Evolutionary conservation across 495 filamentous ascomycete genomes (phyloP).

Genomic region (Parathielavia appendiculata): DNA sequence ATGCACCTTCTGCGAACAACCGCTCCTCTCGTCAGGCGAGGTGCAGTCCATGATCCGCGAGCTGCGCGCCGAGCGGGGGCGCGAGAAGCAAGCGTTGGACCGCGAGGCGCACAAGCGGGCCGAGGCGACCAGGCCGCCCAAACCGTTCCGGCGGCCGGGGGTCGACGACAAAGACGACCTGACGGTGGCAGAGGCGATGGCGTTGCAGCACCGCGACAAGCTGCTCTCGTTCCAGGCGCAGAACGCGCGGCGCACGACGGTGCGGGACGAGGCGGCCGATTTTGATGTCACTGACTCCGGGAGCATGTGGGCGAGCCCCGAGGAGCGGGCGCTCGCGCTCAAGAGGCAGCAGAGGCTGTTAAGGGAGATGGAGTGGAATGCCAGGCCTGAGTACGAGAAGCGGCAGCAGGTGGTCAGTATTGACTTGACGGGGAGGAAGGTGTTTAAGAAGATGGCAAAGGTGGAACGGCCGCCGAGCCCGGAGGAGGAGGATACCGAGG

Average conservation of each 20-base stretch:
- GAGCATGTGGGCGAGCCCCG: constrained; percentile 82
- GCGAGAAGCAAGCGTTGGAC: constrained; percentile 76
- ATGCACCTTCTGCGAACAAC: constrained; percentile 81
- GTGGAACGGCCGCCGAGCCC: constrained; percentile 49
- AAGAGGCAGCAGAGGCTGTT: constrained; percentile 87
- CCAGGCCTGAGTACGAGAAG: constrained; percentile 90
- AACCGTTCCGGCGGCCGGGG: constrained; percentile 14
- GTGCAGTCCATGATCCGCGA: constrained; percentile 80
- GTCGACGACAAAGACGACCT: constrained; percentile 34
- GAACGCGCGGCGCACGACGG: constrained; percentile 79
- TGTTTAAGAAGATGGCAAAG: constrained; percentile 66
- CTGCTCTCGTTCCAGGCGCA: constrained; percentile 80
- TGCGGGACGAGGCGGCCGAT: constrained; percentile 90
- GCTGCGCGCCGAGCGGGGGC: constrained; percentile 77
- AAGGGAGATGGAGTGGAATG: constrained; percentile 84
- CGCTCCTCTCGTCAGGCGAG: constrained; percentile 65
- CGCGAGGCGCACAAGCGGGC: constrained; percentile 60
- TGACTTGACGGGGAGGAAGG: constrained; percentile 71
- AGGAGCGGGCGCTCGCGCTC: constrained; percentile 78
- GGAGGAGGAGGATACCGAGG: constrained; percentile 46
- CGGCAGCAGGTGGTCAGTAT: constrained; percentile 79
- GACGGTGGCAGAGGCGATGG: constrained; percentile 48
- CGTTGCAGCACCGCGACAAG: constrained; percentile 74
- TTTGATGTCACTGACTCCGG: constrained; percentile 70
- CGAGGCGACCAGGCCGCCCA: constrained; percentile 55